Evolutionary conservation across 306 rosid genomes (phyloP).

Genomic region (Pterocarpus santalinus): DNA sequence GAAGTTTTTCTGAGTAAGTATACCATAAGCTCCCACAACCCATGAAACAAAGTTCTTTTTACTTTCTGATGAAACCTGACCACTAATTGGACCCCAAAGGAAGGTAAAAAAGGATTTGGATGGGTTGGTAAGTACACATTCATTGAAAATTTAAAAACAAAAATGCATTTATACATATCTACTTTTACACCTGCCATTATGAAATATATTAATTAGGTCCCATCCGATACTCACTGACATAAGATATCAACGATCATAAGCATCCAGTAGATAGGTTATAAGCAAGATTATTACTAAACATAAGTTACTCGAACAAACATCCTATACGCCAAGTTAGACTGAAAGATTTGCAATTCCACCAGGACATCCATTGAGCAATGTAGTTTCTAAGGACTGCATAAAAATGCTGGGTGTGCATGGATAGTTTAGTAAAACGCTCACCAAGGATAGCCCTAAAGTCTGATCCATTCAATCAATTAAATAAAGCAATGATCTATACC

Average conservation of each 20-base stretch:
- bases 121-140: neutral
- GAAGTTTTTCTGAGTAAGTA: neutral
- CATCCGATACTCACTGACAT: constrained; percentile 24
- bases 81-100: constrained; percentile 38
- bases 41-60: constrained; percentile 25
- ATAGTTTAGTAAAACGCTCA: constrained; percentile 7
- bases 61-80: constrained; percentile 7
- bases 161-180: neutral
- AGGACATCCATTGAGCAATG: constrained; percentile 32
- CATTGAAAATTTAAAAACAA: constrained; percentile 11
- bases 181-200: constrained; percentile 7
- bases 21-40: constrained; percentile 35
- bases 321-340: constrained; percentile 28
- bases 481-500: constrained; percentile 22
- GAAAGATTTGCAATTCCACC: constrained; percentile 33
- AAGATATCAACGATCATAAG: constrained; percentile 16
- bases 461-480: constrained; percentile 37
- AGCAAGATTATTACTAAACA: constrained; percentile 23
- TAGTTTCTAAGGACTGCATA: constrained; percentile 20
- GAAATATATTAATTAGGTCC: constrained; percentile 5
- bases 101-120: neutral
- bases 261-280: constrained; percentile 14
- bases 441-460: constrained; percentile 27
- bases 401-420: neutral
- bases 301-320: constrained; percentile 29